Conservation (phyloP, 2,329 filamentous ascomycete species). For the Stachybotrys elegans region DNA sequence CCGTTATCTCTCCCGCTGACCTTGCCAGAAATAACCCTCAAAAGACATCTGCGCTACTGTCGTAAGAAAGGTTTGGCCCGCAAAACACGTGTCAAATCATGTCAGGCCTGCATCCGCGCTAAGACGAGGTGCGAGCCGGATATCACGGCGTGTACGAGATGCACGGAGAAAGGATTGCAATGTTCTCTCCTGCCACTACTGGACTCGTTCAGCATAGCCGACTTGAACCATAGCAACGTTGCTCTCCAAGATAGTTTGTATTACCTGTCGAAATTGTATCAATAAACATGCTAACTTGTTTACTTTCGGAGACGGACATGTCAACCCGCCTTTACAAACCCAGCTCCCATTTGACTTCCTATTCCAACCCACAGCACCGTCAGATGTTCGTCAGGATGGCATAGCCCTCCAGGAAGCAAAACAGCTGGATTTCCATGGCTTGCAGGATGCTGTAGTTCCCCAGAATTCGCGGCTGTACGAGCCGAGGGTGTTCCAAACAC, state of each 20-base stretch:
- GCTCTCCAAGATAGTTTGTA: neutral
- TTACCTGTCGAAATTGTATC: neutral
- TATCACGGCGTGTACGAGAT: neutral
- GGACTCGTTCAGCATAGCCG: neutral
- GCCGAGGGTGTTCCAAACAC: neutral
- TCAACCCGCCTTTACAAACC: neutral
- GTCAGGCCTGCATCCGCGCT: neutral
- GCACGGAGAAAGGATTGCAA: neutral
- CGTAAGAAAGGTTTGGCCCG: neutral
- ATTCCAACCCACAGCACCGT: neutral
- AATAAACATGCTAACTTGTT: neutral
- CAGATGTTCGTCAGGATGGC: neutral
- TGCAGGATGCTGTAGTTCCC: neutral
- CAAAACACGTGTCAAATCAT: neutral
- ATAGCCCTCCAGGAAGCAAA: neutral
- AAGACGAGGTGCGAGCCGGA: neutral
- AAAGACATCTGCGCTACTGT: constrained; percentile 2
- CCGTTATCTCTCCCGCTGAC: too few species aligned
- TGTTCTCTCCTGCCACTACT: neutral
- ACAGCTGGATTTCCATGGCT: neutral
- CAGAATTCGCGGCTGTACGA: neutral
- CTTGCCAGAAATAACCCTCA: neutral
- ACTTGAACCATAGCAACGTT: neutral
- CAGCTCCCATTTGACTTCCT: neutral
- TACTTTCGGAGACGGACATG: neutral